A percentile compares a stretch with the other conserved stretches of the same genome.
These are phyloP conservation scores for Pleurotus sapidus DNA, from an alignment of 768 basidiomycete species.

Conservation along the genomic window DNA sequence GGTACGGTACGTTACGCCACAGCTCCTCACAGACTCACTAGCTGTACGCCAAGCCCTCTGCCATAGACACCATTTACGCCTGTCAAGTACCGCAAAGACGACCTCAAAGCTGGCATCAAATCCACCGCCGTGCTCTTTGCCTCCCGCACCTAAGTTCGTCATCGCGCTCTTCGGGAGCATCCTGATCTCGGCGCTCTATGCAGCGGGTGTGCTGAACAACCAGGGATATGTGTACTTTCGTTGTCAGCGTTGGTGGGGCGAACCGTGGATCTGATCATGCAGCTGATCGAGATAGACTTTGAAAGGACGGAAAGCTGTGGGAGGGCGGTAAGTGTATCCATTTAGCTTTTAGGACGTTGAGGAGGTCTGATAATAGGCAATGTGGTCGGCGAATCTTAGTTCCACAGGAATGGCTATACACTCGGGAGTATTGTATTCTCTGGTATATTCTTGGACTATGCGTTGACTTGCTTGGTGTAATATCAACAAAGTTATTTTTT, in stretches of 20 bases:
- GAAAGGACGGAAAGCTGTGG: constrained; percentile 1
- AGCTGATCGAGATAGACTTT: constrained; percentile 14
- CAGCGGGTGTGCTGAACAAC: constrained; percentile 23
- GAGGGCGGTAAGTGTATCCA: neutral
- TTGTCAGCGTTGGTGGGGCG: constrained; percentile 14
- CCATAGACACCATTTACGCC: constrained; percentile 55
- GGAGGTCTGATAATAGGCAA: no score
- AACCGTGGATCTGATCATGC: constrained; percentile 14
- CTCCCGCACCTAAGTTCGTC: constrained; percentile 37
- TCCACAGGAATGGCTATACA: constrained; percentile 13
- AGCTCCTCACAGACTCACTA: neutral
- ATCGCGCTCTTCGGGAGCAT: constrained; percentile 35
- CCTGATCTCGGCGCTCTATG: constrained; percentile 19
- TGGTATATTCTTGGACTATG: constrained; percentile 15
- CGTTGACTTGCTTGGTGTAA: neutral
- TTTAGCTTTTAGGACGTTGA: neutral
- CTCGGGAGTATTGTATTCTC: constrained; percentile 14
- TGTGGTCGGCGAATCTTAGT: neutral
- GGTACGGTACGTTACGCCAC: neutral
- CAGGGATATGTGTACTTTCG: constrained; percentile 17
- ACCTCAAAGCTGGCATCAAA: constrained; percentile 54
- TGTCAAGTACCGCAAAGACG: constrained; percentile 58
- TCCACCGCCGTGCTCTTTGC: constrained; percentile 64
- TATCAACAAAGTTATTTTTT: neutral
- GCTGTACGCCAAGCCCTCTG: constrained; percentile 13